phyloP scores from a whole-genome alignment of 345 rosid species.

The Bretschneidera sinensis region DNA sequence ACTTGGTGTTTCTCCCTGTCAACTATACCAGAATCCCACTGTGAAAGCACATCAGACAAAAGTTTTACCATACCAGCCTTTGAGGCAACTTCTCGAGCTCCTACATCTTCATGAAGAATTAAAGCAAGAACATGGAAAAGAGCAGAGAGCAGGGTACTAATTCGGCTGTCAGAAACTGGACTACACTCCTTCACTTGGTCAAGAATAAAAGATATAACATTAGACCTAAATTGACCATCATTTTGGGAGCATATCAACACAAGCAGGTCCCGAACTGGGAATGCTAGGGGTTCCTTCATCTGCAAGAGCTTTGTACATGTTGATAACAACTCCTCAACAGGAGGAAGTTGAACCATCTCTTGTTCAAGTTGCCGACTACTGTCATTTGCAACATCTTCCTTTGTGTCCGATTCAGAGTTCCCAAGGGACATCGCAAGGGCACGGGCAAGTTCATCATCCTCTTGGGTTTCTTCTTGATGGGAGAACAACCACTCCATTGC shows the following conservation, averaged over 20 bases:
- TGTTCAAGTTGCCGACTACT: slow-evolving; percentile 49
- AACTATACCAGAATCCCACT: slow-evolving; percentile 62
- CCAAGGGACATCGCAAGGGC: slow-evolving; percentile 98
- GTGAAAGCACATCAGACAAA: slow-evolving; percentile 62
- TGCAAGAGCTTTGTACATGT: slow-evolving; percentile 83
- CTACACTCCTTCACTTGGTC: slow-evolving; percentile 58
- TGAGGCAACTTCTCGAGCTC: slow-evolving; percentile 77
- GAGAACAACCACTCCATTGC: slow-evolving; percentile 99
- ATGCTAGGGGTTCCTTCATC: slow-evolving; percentile 84
- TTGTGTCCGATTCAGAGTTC: slow-evolving; percentile 75
- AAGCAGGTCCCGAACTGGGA: slow-evolving; percentile 87
- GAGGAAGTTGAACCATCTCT: slow-evolving; percentile 81
- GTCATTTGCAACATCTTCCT: slow-evolving; percentile 51
- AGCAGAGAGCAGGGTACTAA: slow-evolving; percentile 48
- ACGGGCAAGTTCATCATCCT: slow-evolving; percentile 97
- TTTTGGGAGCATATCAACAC: slow-evolving; percentile 78
- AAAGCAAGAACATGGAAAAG: slow-evolving; percentile 90
- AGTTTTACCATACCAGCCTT: slow-evolving; percentile 71
- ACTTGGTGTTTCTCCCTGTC: slow-evolving; percentile 45
- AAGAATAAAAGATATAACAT: slow-evolving; percentile 68
- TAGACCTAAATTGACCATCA: slow-evolving; percentile 78
- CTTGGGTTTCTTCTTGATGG: slow-evolving; percentile 85
- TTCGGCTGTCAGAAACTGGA: slow-evolving; percentile 47
- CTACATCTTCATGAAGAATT: slow-evolving; percentile 80
- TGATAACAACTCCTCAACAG: slow-evolving; percentile 78